Evolutionary conservation across 2,329 filamentous ascomycete genomes (phyloP), one percentile per base, ranked within the genome.

Genomic region (Ciborinia camelliae): DNA sequence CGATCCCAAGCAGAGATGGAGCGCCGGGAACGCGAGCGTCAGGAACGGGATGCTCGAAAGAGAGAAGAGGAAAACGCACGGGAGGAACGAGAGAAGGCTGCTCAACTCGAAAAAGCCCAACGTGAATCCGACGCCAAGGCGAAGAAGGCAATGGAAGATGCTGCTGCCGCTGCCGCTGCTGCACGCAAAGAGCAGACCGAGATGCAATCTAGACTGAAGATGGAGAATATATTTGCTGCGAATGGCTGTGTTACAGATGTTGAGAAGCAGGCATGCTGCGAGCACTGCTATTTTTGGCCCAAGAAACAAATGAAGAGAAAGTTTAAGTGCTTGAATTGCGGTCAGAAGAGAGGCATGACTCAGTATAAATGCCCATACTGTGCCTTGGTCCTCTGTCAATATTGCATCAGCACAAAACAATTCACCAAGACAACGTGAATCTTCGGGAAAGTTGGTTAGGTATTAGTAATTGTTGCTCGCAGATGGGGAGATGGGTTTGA

Each of bases 301-400:
- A 69, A 67, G 50, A 63, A 67, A 28, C 54, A 64, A 37, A 52
- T 57, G 15, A 68, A 65, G 50, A 63, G 55, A 35, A 71, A 71
- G 58, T 63, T 68, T 28, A 70, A 68, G 48, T 71, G 70, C 23
- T 58, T 37, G 6, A 53, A 14, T 9, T 71, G 69, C 53, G 53
- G 39, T 3, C 63, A 70, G 60, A 69, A 68, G 66, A 61, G 68
- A 7, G 67, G 66, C 6, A 63, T 66, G 58, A 64, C 51, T 14
- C 60, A 48, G 2, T 70, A 63, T 45, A 68, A 63, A 32, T 71
- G 69, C 41, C 69, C 67, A 15, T 53, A 67, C 37, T 71, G 70
- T 37, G 37, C 65, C 14, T 30, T 69, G 41, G 4, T 64, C 1
- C 37, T 63, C 35, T 70, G 68, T 43, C 68, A 71, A 37, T 23